A percentile compares a stretch with the other conserved stretches of the same genome.
Conservation (phyloP, 2,329 filamentous ascomycete species). For the Penicillium vulpinum region DNA sequence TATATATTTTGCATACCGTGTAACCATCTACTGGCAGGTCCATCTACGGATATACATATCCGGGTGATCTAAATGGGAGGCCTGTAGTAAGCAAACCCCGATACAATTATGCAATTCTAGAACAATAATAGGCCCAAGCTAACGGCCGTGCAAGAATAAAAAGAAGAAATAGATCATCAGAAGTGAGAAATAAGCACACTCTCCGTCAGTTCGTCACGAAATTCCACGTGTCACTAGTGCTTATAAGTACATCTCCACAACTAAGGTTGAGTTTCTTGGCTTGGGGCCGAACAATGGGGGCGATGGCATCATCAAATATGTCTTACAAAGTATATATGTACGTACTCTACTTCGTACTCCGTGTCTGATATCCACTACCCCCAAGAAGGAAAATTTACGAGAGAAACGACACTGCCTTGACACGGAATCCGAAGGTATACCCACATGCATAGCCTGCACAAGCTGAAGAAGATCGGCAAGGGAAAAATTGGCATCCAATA, state of each 20-base stretch:
- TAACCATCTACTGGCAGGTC: neutral
- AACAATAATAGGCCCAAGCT: neutral
- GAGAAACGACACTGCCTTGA: neutral
- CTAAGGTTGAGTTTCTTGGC: neutral
- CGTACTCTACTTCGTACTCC: too few species aligned
- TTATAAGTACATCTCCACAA: neutral
- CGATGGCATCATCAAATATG: too few species aligned
- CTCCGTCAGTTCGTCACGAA: constrained; percentile 6
- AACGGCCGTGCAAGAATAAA: neutral
- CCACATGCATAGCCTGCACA: neutral
- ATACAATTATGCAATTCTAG: neutral
- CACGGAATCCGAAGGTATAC: neutral
- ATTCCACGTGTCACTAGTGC: constrained; percentile 12
- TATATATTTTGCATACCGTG: neutral
- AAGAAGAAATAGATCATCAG: neutral
- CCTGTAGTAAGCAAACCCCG: neutral
- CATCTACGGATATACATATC: neutral
- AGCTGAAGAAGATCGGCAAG: constrained; percentile 9
- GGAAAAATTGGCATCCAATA: neutral
- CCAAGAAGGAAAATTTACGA: neutral
- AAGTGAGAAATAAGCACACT: constrained; percentile 2
- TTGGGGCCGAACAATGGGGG: neutral
- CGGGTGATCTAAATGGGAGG: neutral
- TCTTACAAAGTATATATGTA: too few species aligned
- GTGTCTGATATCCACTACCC: neutral